phyloP scores from a whole-genome alignment of 2,329 filamentous ascomycete genomes.

The Cladosporium sp. region DNA sequence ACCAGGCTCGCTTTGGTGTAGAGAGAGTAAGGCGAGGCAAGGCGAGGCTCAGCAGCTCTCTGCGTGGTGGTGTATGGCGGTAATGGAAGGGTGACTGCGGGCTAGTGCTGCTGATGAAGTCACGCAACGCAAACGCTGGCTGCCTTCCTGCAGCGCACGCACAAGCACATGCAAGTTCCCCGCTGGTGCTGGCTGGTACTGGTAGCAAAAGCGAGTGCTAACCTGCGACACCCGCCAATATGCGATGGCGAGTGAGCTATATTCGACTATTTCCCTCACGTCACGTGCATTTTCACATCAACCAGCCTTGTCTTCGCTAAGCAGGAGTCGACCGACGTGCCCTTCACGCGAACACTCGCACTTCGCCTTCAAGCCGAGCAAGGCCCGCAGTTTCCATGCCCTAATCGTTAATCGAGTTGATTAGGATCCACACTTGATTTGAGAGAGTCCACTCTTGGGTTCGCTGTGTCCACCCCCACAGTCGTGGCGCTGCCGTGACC shows the following conservation, averaged over 20 bases:
- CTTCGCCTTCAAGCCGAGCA: slow-evolving; percentile 2
- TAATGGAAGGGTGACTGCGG: neutral
- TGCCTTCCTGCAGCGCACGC: slow-evolving; percentile 1
- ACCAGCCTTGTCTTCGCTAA: neutral
- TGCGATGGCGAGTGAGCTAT: neutral
- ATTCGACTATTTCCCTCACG: slow-evolving; percentile 4
- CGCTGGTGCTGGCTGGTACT: neutral
- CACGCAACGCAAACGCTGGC: slow-evolving; percentile 8
- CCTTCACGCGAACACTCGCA: slow-evolving; percentile 5
- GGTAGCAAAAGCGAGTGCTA: neutral
- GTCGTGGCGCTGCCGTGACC: slow-evolving; percentile 2
- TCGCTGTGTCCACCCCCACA: slow-evolving; percentile 3
- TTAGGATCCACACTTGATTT: neutral
- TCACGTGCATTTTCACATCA: neutral
- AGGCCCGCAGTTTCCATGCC: neutral
- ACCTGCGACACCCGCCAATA: slow-evolving; percentile 1
- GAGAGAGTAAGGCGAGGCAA: neutral
- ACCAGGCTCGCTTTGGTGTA: neutral
- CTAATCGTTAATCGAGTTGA: neutral
- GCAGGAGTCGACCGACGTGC: neutral
- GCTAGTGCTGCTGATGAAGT: slow-evolving; percentile 12
- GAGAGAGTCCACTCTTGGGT: neutral
- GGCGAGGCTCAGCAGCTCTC: neutral
- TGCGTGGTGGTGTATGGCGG: neutral
- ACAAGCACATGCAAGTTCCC: slow-evolving; percentile 11